Conservation (phyloP, 169 alveolate genomes). For the Babesia divergens region DNA sequence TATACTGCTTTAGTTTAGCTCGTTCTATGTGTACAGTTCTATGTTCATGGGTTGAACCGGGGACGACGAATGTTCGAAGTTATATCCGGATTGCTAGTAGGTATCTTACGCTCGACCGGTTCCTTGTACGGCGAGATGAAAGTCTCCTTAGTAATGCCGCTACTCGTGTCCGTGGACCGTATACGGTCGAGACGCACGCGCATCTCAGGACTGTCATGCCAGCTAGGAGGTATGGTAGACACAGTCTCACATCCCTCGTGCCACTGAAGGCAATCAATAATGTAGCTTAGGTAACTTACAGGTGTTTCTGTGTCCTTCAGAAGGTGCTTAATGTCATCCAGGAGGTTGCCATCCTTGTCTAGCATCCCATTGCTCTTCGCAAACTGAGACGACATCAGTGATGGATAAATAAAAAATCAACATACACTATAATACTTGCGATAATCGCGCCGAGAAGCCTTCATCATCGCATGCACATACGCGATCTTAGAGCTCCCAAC, state of each 20-base stretch:
- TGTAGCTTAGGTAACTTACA: neutral
- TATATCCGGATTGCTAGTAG: conserved; percentile 23
- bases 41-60: conserved; percentile 36
- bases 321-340: conserved; percentile 23
- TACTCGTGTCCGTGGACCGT: neutral
- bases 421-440: conserved; percentile 67
- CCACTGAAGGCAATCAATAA: neutral
- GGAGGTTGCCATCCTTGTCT: conserved; percentile 67
- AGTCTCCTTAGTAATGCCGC: neutral
- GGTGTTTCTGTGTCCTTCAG: neutral
- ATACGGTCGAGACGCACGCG: conserved; percentile 23
- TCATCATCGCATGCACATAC: conserved; percentile 66
- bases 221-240: conserved; percentile 15
- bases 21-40: neutral
- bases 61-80: conserved; percentile 13
- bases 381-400: neutral
- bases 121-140: conserved; percentile 6
- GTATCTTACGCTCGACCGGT: conserved; percentile 7
- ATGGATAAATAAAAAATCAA: neutral
- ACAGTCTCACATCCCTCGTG: conserved; percentile 10
- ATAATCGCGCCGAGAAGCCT: conserved; percentile 66
- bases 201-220: conserved; percentile 28
- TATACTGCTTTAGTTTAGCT: neutral
- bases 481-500: conserved; percentile 74
- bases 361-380: conserved; percentile 69